Evolutionary conservation across 2,329 filamentous ascomycete genomes (phyloP).

Genomic region (Acrocalymma vagum): DNA sequence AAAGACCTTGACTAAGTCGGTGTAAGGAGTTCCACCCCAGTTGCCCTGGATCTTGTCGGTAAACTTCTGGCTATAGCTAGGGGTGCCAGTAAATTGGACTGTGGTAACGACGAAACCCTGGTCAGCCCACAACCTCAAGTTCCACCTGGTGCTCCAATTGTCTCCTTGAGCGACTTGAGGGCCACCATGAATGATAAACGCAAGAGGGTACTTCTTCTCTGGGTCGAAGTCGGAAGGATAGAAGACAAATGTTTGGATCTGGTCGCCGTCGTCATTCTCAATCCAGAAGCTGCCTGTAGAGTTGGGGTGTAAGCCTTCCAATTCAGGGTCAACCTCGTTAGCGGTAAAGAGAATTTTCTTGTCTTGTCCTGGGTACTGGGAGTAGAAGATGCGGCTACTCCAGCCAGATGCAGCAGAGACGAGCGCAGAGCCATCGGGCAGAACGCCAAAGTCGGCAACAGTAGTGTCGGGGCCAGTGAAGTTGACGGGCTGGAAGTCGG

Average conservation of each 20-base stretch:
- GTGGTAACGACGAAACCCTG: constrained; percentile 84
- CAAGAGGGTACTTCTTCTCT: constrained; percentile 77
- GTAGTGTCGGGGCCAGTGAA: constrained; percentile 54
- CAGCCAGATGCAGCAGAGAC: constrained; percentile 41
- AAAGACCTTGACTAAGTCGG: constrained; percentile 81
- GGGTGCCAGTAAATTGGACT: constrained; percentile 84
- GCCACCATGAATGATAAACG: constrained; percentile 83
- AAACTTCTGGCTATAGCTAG: constrained; percentile 80
- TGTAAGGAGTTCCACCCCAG: constrained; percentile 86
- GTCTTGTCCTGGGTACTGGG: constrained; percentile 28
- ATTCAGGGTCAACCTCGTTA: constrained; percentile 69
- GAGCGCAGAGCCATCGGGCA: constrained; percentile 64
- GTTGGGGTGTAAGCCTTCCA: constrained; percentile 68
- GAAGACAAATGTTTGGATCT: constrained; percentile 73
- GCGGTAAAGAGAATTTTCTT: constrained; percentile 64
- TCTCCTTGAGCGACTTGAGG: constrained; percentile 79
- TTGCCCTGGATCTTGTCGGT: constrained; percentile 79
- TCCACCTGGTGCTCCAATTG: constrained; percentile 84
- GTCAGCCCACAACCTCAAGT: constrained; percentile 83
- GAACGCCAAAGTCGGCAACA: constrained; percentile 59
- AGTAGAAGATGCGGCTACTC: constrained; percentile 45
- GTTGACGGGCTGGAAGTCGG: constrained; percentile 52
- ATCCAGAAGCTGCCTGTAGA: constrained; percentile 77
- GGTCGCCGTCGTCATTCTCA: constrained; percentile 64
- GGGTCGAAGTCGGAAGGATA: constrained; percentile 71